Evolutionary conservation across 1,139 yeast genomes (phyloP), one percentile per base, ranked within the genome.

Genomic region (Suhomyces bolitotheri): DNA sequence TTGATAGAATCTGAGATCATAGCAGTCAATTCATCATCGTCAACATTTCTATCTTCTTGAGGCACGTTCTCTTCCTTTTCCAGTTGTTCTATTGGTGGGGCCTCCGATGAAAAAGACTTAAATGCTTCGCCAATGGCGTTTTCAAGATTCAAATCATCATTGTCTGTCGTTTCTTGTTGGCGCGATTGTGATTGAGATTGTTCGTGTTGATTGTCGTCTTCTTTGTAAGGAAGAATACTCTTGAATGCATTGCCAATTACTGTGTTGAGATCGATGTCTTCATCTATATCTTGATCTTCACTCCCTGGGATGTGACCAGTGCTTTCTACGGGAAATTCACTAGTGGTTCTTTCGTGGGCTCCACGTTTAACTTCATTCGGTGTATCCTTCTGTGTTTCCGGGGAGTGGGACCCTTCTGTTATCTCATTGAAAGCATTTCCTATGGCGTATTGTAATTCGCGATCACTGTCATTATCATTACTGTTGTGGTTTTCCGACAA

Each of bases 211-310:
- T 24, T 16, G 8, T 22, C 19, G n/a, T n/a, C n/a, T n/a, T n/a
- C n/a, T 22, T 33, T 15, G 10, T 32, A 26, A 4, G 47, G 46
- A 16, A 45, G 28, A n/a, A 43, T 40, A 23, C 45, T 45, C 13
- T 40, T 46, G 33, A 47, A 46, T 3, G 65, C 69, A 41, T 58
- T 49, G 5, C 60, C 63, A 17, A 61, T 62, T 3, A 64, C 67
- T 22, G 50, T 56, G 27, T 56, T 55, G 15, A 58, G 45, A 26
- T 57, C 63, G 13, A 47, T 35, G 22, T 50, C 53, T 5, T 46
- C 50, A 5, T 40, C 39, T 4, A 21, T 16, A 10, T 12, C 6
- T 13, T 11, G 7, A 7, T 29, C 30, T 8, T 26, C 20, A n/a
- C n/a, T n/a, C n/a, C n/a, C n/a, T n/a, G n/a, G n/a, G n/a, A n/a